A percentile compares a stretch with the other conserved stretches of the same genome.
phyloP scores from a whole-genome alignment of 108 stramenopile genomes.

The Skeletonema marinoi region DNA sequence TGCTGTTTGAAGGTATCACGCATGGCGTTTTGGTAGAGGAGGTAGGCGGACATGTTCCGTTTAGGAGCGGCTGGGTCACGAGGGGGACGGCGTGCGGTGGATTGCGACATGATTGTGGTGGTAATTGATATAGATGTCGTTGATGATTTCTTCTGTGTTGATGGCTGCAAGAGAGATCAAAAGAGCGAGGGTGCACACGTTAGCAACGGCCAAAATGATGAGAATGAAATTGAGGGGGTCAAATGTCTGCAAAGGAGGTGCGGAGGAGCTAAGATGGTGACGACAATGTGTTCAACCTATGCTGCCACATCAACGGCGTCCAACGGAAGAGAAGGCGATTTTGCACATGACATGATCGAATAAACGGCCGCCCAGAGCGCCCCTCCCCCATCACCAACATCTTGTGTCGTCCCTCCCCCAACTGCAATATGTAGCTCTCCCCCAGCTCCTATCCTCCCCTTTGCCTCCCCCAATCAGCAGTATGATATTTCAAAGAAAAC shows the following conservation, averaged over 20 bases:
- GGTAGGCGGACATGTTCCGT: conserved; percentile 87
- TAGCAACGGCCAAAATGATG: not conserved
- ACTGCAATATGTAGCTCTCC: not conserved
- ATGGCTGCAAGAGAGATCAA: not conserved
- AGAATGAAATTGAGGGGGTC: not conserved
- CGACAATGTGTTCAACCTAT: not conserved
- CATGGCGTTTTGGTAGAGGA: conserved; percentile 84
- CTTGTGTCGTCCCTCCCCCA: too few relatives aligned
- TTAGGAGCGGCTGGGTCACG: conserved; percentile 82
- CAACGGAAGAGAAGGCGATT: not conserved
- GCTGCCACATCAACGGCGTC: not conserved
- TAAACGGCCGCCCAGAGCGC: not conserved
- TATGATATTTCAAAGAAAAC: not conserved
- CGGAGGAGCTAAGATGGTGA: not conserved
- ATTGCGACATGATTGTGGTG: not conserved
- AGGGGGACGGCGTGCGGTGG: conserved; percentile 20
- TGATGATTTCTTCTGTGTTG: not conserved
- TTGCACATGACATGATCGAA: not conserved
- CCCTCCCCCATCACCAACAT: not conserved
- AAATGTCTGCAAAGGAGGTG: not conserved
- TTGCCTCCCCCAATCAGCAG: not conserved
- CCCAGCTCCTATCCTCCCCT: not conserved
- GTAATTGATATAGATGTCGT: not conserved
- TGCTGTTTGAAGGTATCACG: conserved; percentile 80
- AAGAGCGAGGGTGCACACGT: not conserved